Percentiles rank a stretch among this genome's conserved stretches.
Conservation (phyloP, 2,329 filamentous ascomycete species). For the Aureobasidium sp. region DNA sequence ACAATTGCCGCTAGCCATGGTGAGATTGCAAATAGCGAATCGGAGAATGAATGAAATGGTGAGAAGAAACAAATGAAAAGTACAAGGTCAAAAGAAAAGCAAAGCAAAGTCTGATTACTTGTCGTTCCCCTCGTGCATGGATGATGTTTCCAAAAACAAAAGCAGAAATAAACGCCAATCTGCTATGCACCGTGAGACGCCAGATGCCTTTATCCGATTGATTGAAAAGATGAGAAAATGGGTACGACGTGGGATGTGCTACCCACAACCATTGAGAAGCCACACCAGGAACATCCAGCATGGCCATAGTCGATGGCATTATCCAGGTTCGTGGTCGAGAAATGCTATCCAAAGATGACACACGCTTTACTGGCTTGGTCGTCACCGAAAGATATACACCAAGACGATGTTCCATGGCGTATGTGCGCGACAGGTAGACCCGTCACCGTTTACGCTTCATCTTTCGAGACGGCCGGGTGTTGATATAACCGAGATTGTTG, state of each 20-base stretch:
- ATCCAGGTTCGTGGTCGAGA: neutral
- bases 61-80: neutral
- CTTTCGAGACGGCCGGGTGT: neutral
- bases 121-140: conserved; percentile 1
- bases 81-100: neutral
- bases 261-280: neutral
- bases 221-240: conserved; percentile 4
- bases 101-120: conserved; percentile 9
- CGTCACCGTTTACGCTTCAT: neutral
- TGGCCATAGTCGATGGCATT: neutral
- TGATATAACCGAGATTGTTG: conserved; percentile 1
- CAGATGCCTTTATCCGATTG: conserved; percentile 9
- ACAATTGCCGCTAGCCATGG: neutral
- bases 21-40: neutral
- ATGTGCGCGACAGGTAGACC: neutral
- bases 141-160: conserved; percentile 14
- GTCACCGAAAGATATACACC: neutral
- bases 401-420: neutral
- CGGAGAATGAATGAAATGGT: neutral
- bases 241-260: neutral
- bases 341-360: conserved; percentile 8
- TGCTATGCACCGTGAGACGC: conserved; percentile 15
- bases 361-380: neutral
- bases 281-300: neutral
- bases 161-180: conserved; percentile 9